Percentiles rank a stretch among this genome's conserved stretches.
Evolutionary conservation across 371 early-diverging fungal genomes (phyloP).

Genomic region (Umbelopsis sp.): DNA sequence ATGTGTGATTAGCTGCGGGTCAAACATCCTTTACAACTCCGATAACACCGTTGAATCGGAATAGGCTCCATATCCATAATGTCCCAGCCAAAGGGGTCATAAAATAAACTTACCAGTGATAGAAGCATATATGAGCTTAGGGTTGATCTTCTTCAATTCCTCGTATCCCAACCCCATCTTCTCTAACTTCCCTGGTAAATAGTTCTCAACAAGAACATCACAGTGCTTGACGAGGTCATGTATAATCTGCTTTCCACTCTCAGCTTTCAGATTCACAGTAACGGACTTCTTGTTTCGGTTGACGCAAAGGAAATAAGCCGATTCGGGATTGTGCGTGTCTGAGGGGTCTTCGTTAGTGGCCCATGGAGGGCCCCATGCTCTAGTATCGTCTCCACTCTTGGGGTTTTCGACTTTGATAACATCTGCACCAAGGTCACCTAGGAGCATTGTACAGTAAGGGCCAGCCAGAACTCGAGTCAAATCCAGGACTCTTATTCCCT

Average conservation of each 20-base stretch:
- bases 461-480: constrained; percentile 85
- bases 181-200: constrained; percentile 85
- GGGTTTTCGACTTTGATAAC: constrained; percentile 90
- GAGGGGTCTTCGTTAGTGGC: constrained; percentile 45
- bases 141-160: constrained; percentile 68
- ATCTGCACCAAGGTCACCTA: constrained; percentile 92
- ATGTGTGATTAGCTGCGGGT: background rate
- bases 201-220: constrained; percentile 92
- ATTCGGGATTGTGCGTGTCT: constrained; percentile 57
- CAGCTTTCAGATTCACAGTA: constrained; percentile 80
- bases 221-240: constrained; percentile 65
- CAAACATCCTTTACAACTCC: constrained; percentile 11
- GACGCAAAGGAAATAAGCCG: constrained; percentile 88
- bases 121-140: constrained; percentile 85
- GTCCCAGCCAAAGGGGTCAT: background rate
- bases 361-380: constrained; percentile 85
- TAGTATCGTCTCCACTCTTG: constrained; percentile 82
- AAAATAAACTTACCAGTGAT: constrained; percentile 61
- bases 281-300: constrained; percentile 92
- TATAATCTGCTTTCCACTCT: constrained; percentile 67
- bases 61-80: background rate
- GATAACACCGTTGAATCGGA: background rate
- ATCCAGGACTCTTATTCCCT: constrained; percentile 81
- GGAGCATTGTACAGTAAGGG: constrained; percentile 84
- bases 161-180: constrained; percentile 80